Evolutionary conservation across 192 early-diverging fungal genomes (phyloP).

Genomic region (Geranomyces michiganensis): DNA sequence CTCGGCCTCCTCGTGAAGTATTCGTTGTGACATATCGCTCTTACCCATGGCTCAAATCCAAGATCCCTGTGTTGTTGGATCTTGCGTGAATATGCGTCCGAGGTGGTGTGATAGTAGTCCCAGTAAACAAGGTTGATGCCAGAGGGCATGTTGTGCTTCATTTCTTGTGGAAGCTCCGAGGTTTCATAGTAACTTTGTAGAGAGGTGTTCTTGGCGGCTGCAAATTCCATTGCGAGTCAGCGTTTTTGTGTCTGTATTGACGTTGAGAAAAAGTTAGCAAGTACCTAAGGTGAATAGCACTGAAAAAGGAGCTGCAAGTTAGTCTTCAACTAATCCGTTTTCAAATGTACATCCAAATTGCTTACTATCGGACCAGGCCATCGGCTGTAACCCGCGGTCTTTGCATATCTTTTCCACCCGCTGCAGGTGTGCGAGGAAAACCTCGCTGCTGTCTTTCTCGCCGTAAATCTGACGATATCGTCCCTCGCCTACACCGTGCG

Average conservation of each 20-base stretch:
- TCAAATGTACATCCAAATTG: not conserved
- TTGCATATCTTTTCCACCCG: constrained; percentile 74
- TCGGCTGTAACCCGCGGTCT: constrained; percentile 62
- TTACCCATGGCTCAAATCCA: constrained; percentile 77
- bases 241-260: not conserved
- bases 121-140: constrained; percentile 78
- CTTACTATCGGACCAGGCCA: constrained; percentile 90
- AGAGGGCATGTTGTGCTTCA: constrained; percentile 61
- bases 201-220: constrained; percentile 80
- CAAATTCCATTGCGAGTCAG: not conserved
- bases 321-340: not conserved
- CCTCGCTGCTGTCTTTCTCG: constrained; percentile 67
- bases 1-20: not conserved
- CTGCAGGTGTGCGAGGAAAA: constrained; percentile 77
- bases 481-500: constrained; percentile 84
- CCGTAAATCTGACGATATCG: constrained; percentile 77
- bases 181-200: constrained; percentile 80
- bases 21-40: not conserved
- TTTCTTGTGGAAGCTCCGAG: constrained; percentile 54
- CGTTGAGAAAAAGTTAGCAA: not conserved
- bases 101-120: constrained; percentile 78
- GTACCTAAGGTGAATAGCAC: constrained; percentile 43
- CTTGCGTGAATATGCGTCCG: constrained; percentile 73
- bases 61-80: constrained; percentile 82
- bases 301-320: not conserved